Conservation (phyloP, 2,329 filamentous ascomycete species). For the Colletotrichum sp. region DNA sequence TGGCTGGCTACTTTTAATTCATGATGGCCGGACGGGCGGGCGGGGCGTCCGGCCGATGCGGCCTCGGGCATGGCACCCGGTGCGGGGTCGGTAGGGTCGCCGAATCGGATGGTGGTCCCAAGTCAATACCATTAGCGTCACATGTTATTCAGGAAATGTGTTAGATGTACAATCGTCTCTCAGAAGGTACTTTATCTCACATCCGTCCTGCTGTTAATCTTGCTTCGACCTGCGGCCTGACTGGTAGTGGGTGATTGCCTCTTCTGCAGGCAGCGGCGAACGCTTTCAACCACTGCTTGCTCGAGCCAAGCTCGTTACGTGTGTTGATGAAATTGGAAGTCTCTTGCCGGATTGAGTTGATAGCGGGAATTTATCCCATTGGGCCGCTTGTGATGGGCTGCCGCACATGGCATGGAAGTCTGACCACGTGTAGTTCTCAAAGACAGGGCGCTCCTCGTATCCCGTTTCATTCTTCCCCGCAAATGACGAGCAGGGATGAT, state of each 20-base stretch:
- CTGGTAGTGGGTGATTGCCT: fast-evolving
- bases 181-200: background rate
- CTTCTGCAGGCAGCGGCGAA: background rate
- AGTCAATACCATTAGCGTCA: background rate
- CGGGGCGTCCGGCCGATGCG: background rate
- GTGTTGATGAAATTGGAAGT: background rate
- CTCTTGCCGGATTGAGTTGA: background rate
- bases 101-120: background rate
- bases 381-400: background rate
- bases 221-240: background rate
- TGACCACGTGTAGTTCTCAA: background rate
- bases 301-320: background rate
- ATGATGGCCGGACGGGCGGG: background rate
- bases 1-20: background rate
- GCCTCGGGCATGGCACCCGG: background rate
- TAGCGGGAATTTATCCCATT: background rate
- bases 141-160: fast-evolving
- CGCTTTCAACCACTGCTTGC: fast-evolving
- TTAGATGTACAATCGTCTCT: background rate
- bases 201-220: background rate
- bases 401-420: background rate
- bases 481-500: background rate
- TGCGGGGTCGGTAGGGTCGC: background rate
- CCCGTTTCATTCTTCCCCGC: background rate
- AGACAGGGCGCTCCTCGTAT: background rate